Percentiles rank a stretch among this genome's conserved stretches.
These are phyloP conservation scores for Aquilaria malaccensis DNA, from an alignment of 345 rosid species.

Conservation along the genomic window DNA sequence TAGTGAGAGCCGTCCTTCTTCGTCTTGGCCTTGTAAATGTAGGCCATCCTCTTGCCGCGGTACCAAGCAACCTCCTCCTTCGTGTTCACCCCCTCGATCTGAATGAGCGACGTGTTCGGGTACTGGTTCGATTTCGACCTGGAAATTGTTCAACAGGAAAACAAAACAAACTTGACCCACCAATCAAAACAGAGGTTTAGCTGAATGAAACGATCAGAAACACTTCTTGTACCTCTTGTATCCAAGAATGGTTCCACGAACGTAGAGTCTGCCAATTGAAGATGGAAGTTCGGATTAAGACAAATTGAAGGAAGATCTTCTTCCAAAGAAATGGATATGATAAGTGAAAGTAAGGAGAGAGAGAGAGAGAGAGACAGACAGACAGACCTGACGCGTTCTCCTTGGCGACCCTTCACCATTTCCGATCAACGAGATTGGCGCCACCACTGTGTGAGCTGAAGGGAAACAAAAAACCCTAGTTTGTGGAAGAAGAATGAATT, in stretches of 20 bases:
- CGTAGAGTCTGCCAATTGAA: conserved; percentile 18
- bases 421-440: not conserved
- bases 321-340: too few relatives aligned
- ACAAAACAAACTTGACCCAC: too few relatives aligned
- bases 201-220: not conserved
- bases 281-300: too few relatives aligned
- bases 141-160: too few relatives aligned
- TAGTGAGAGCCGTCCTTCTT: conserved; percentile 42
- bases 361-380: not conserved
- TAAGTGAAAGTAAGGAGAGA: too few relatives aligned
- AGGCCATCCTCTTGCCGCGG: conserved; percentile 39
- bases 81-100: conserved; percentile 59
- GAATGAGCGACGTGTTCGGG: conserved; percentile 31
- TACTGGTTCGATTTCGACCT: conserved; percentile 8
- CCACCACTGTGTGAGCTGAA: too few relatives aligned
- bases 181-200: not conserved
- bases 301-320: too few relatives aligned
- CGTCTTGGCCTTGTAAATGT: conserved; percentile 44
- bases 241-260: conserved; percentile 20
- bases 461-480: too few relatives aligned
- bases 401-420: conserved; percentile 72
- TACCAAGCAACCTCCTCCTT: conserved; percentile 42
- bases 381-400: conserved; percentile 45
- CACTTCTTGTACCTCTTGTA: conserved; percentile 19
- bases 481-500: too few relatives aligned